A percentile compares a stretch with the other conserved stretches of the same genome.
Conservation (phyloP, 208 protist species). For the Porcisia hertigi region DNA sequence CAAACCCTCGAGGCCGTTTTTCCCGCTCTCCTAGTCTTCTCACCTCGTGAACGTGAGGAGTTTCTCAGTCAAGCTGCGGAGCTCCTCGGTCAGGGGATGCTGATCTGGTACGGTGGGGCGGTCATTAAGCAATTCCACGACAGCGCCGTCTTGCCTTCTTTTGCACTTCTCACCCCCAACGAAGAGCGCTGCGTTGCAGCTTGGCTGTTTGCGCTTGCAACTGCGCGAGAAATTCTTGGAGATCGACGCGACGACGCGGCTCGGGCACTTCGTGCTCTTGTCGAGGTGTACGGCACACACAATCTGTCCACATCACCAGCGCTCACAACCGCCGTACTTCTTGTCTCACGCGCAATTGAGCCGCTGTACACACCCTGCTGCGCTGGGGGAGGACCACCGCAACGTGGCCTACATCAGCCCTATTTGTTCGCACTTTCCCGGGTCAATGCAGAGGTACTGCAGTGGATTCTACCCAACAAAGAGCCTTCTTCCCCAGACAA, state of each 20-base stretch:
- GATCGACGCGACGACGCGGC: neutral
- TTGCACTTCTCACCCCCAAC: constrained; percentile 3
- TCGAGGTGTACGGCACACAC: constrained; percentile 5
- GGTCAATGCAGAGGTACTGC: neutral
- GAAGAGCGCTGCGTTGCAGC: constrained; percentile 21
- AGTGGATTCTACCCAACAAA: neutral
- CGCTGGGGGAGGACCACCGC: neutral
- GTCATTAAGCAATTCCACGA: constrained; percentile 22
- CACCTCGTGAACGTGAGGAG: constrained; percentile 20
- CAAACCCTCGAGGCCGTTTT: constrained; percentile 15
- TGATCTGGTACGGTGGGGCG: constrained; percentile 22
- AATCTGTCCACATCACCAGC: constrained; percentile 7
- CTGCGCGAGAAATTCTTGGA: neutral
- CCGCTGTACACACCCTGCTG: neutral
- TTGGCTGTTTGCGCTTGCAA: constrained; percentile 18
- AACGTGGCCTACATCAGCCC: neutral
- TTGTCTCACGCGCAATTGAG: neutral
- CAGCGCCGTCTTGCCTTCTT: neutral
- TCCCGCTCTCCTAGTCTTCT: constrained; percentile 18
- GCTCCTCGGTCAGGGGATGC: constrained; percentile 15
- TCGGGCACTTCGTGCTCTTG: constrained; percentile 6
- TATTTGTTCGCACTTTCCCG: constrained; percentile 5
- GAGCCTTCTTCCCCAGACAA: neutral
- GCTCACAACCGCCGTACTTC: constrained; percentile 5
- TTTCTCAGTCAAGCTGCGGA: constrained; percentile 17